A percentile compares a stretch with the other conserved stretches of the same genome.
phyloP scores from a whole-genome alignment of 2,329 filamentous ascomycete genomes.

The Aspergillus flavus region DNA sequence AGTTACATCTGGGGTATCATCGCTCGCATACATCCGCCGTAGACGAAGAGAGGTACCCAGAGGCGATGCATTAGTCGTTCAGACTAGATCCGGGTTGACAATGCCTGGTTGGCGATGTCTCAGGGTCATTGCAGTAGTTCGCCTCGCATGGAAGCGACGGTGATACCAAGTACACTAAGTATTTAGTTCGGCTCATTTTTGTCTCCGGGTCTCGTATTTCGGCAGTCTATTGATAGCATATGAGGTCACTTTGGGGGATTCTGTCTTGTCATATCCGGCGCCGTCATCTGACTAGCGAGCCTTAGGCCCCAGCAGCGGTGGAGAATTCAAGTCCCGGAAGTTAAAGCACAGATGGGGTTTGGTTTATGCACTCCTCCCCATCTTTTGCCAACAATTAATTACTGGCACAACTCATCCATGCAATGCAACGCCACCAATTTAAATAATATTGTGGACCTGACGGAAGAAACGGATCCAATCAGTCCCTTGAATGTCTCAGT shows the following conservation, averaged over 20 bases:
- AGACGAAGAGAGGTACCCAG: background rate
- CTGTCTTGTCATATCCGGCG: background rate
- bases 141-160: background rate
- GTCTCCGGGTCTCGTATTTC: slow-evolving; percentile 7
- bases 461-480: background rate
- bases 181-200: background rate
- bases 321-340: background rate
- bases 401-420: background rate
- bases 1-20: slow-evolving; percentile 23
- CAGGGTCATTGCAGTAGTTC: slow-evolving; percentile 12
- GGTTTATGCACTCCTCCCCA: background rate
- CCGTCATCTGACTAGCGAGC: slow-evolving; percentile 1
- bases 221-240: slow-evolving; percentile 8
- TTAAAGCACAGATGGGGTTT: background rate
- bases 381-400: background rate
- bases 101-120: slow-evolving; percentile 25
- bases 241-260: slow-evolving; percentile 1
- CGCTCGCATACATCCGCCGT: background rate
- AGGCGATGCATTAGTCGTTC: background rate
- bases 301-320: background rate
- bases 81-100: background rate
- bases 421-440: background rate
- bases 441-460: background rate
- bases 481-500: background rate
- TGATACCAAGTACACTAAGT: background rate